A percentile compares a stretch with the other conserved stretches of the same genome.
Evolutionary conservation across 257 asterid species (phyloP).

Genomic region (Nicotiana undulata): DNA sequence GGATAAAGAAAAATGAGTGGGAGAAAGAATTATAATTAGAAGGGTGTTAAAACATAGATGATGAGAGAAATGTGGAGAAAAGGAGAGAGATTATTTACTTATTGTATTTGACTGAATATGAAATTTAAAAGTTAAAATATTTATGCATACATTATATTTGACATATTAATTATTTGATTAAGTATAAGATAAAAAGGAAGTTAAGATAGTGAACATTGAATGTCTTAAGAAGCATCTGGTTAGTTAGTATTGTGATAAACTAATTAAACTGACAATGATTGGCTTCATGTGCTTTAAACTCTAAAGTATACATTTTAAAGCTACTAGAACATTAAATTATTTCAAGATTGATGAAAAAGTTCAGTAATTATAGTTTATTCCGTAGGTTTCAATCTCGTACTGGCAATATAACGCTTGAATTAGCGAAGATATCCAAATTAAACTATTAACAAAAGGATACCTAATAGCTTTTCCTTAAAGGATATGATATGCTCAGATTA

Average conservation of each 20-base stretch:
- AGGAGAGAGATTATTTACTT: neutral
- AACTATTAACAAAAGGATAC: too few relatives aligned
- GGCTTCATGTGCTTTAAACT: neutral
- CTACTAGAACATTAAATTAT: too few relatives aligned
- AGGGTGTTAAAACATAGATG: neutral
- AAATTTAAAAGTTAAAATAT: neutral
- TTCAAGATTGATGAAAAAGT: too few relatives aligned
- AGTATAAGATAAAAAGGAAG: neutral
- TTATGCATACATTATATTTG: neutral
- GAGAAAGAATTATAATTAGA: neutral
- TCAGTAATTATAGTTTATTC: too few relatives aligned
- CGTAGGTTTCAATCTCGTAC: too few relatives aligned
- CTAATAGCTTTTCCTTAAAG: too few relatives aligned
- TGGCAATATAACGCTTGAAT: too few relatives aligned
- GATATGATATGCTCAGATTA: too few relatives aligned
- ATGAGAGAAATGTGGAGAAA: neutral
- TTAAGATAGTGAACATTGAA: neutral
- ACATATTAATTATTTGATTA: neutral
- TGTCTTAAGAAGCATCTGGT: neutral
- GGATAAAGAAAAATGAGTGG: neutral
- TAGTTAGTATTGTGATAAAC: neutral
- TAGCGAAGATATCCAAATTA: too few relatives aligned
- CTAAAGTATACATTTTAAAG: too few relatives aligned
- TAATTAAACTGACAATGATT: neutral
- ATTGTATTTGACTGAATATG: neutral